A percentile compares a stretch with the other conserved stretches of the same genome.
phyloP scores from a whole-genome alignment of 1,284 basidiomycete species.

The Malassezia obtusa region DNA sequence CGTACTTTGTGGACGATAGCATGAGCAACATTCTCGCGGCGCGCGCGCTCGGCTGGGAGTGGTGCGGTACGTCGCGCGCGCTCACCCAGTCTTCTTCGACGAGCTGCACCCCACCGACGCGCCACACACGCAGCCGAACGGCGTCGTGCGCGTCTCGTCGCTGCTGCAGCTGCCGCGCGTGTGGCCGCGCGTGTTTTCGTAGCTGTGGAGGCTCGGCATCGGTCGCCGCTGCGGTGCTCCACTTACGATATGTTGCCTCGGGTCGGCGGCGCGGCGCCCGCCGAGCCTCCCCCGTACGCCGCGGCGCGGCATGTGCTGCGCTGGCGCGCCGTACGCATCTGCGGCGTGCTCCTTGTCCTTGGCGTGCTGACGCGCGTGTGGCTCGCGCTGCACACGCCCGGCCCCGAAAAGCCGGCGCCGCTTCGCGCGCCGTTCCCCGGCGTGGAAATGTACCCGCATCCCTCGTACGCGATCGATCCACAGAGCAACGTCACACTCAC shows the following conservation, averaged over 20 bases:
- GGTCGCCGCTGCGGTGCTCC: no score
- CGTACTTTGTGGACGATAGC: constrained; percentile 46
- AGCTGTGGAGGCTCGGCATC: not conserved
- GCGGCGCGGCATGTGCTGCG: not conserved
- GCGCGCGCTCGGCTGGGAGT: constrained; percentile 38
- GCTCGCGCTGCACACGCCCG: not conserved
- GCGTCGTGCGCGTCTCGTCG: constrained; percentile 27
- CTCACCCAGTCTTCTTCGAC: constrained; percentile 25
- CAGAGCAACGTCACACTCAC: not conserved
- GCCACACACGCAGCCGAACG: constrained; percentile 8
- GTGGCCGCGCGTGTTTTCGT: constrained; percentile 31
- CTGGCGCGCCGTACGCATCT: not conserved
- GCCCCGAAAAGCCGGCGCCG: not conserved
- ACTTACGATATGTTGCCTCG: not conserved
- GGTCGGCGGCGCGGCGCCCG: not conserved
- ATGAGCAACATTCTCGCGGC: constrained; percentile 36
- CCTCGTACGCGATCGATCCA: not conserved
- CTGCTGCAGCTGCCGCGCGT: constrained; percentile 26
- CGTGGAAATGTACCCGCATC: not conserved
- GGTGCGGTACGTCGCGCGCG: constrained; percentile 16
- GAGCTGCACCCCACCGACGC: constrained; percentile 15
- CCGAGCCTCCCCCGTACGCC: not conserved
- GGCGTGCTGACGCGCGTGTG: not conserved
- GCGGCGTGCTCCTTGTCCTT: not conserved
- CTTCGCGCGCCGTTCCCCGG: not conserved